These are phyloP conservation scores for Rostrohypoxylon terebratum DNA, from an alignment of 495 filamentous ascomycete species.

Conservation along the genomic window DNA sequence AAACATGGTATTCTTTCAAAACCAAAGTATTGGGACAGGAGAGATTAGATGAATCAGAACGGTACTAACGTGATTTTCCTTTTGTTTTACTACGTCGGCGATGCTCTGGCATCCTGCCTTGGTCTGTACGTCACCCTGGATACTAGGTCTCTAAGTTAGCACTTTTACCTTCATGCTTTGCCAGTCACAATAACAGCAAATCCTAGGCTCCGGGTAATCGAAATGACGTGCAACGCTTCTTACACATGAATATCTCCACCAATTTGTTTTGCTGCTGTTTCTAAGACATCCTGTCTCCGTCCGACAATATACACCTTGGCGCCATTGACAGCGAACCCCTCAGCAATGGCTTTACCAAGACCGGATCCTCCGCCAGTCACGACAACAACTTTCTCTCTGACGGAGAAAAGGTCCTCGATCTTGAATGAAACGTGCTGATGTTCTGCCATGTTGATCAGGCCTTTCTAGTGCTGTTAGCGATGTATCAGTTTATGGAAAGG, in stretches of 20 bases:
- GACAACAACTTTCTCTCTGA: slow-evolving; percentile 1
- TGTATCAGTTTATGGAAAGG: not conserved
- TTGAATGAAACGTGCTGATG: slow-evolving; percentile 7
- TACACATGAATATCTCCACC: not conserved
- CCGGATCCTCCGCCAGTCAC: slow-evolving; percentile 4
- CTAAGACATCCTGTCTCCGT: not conserved
- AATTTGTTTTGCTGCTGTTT: not conserved
- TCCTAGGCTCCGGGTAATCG: not conserved
- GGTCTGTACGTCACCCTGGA: not conserved
- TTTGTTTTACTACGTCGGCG: not conserved
- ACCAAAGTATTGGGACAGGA: not conserved
- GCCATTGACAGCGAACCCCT: slow-evolving; percentile 3
- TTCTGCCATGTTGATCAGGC: slow-evolving; percentile 6
- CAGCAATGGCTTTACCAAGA: not conserved
- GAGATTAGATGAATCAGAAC: no score
- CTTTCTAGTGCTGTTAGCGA: not conserved
- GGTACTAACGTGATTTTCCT: not conserved
- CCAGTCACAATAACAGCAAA: no score
- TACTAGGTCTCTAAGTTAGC: not conserved
- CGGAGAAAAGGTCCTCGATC: slow-evolving; percentile 3
- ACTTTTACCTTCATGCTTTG: no score
- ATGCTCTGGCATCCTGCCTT: not conserved
- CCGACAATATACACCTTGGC: not conserved
- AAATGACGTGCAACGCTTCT: not conserved
- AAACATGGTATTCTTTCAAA: not conserved